Conservation (phyloP, 352 stramenopile genomes). For the Globisporangium solare region DNA sequence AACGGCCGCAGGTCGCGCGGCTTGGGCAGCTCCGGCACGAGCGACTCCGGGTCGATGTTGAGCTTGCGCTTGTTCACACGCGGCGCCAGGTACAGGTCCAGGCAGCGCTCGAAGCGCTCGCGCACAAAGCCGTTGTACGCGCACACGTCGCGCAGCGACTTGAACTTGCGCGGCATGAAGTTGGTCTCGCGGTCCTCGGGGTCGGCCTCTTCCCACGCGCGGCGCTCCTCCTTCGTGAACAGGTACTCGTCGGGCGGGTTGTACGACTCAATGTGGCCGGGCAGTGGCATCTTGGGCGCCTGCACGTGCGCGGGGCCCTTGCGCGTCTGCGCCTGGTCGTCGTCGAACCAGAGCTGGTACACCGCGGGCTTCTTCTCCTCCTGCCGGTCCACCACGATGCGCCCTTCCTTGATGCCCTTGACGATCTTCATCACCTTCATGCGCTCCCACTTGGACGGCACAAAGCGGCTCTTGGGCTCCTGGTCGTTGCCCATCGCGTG, state of each 20-base stretch:
- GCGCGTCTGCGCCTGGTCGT: conserved; percentile 82
- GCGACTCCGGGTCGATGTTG: conserved; percentile 97
- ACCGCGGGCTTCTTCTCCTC: conserved; percentile 89
- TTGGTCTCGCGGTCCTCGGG: conserved; percentile 95
- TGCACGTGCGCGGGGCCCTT: conserved; percentile 96
- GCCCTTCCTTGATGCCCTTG: conserved; percentile 95
- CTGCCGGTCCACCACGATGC: conserved; percentile 91
- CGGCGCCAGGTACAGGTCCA: conserved; percentile 99
- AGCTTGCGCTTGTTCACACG: conserved; percentile 94
- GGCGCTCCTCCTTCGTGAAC: conserved; percentile 94
- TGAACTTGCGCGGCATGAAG: conserved; percentile 97
- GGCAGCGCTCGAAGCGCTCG: conserved; percentile 99
- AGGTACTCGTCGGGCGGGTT: conserved; percentile 99
- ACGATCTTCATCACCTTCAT: conserved; percentile 97
- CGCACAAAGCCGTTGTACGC: conserved; percentile 96
- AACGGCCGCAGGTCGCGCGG: conserved; percentile 97
- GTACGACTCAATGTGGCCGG: conserved; percentile 98
- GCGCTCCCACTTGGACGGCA: conserved; percentile 97
- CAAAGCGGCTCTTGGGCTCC: conserved; percentile 92
- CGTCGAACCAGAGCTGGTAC: conserved; percentile 93
- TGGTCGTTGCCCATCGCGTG: conserved; percentile 85
- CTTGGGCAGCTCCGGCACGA: conserved; percentile 96
- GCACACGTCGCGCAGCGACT: conserved; percentile 94
- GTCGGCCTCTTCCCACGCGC: conserved; percentile 94
- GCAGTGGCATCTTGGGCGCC: conserved; percentile 96